Percentiles rank a stretch among this genome's conserved stretches.
These are phyloP conservation scores for Fomitopsis pulvina DNA, from an alignment of 768 basidiomycete species.

Conservation along the genomic window DNA sequence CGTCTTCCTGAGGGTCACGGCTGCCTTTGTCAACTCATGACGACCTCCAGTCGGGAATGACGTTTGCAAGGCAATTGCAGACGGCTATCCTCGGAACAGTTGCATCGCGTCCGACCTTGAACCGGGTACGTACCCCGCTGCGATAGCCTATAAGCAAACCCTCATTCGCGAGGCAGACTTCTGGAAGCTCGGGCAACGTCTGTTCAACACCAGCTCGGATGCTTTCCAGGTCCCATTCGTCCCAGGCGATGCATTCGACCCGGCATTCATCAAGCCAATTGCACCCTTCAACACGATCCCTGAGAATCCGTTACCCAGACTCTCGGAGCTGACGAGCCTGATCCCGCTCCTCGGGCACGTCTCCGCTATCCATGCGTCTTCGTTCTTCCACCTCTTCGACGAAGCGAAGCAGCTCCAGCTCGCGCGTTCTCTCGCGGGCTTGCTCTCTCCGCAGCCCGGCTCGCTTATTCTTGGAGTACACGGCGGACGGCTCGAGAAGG, in stretches of 20 bases:
- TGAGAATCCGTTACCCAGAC: constrained; percentile 14
- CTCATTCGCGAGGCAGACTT: constrained; percentile 43
- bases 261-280: constrained; percentile 29
- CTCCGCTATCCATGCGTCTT: constrained; percentile 41
- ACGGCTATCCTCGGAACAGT: constrained; percentile 36
- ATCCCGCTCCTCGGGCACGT: constrained; percentile 39
- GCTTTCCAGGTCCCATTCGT: constrained; percentile 50
- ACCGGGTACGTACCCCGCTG: constrained; percentile 21
- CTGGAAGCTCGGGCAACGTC: constrained; percentile 56
- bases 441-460: constrained; percentile 33
- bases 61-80: constrained; percentile 31
- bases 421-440: constrained; percentile 29
- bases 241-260: constrained; percentile 44
- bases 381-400: constrained; percentile 44
- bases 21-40: neutral
- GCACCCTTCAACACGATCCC: constrained; percentile 15
- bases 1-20: neutral
- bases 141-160: too few relatives aligned
- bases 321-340: constrained; percentile 32
- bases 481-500: constrained; percentile 27
- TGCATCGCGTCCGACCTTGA: constrained; percentile 33
- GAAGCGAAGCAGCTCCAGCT: constrained; percentile 30
- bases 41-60: constrained; percentile 33
- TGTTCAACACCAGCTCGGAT: constrained; percentile 47
- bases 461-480: constrained; percentile 43